phyloP scores from a whole-genome alignment of 176 grass and related monocot species.

The Chloris gayana region DNA sequence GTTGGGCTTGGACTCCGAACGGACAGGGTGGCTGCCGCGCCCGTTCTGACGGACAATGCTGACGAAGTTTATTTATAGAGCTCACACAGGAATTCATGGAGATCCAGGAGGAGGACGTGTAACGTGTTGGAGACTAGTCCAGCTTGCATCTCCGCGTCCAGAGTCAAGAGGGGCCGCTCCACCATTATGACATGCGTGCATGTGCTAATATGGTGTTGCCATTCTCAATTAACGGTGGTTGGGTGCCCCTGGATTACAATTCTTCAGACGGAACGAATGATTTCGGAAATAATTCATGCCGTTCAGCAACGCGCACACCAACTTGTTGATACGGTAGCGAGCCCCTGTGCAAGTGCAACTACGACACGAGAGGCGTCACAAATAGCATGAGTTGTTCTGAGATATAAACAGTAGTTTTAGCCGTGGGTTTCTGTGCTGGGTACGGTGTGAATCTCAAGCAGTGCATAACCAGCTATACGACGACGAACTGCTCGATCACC shows the following conservation, averaged over 20 bases:
- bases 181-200: background rate
- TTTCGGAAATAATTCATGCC: too few species aligned
- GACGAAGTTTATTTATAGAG: background rate
- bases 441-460: background rate
- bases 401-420: background rate
- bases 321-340: too few species aligned
- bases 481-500: background rate
- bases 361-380: background rate
- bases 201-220: background rate
- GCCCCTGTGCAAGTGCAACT: background rate
- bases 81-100: background rate
- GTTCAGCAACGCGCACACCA: too few species aligned
- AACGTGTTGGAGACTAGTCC: constrained; percentile 1
- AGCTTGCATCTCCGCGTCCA: constrained; percentile 30
- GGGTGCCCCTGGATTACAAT: background rate
- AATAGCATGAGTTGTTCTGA: background rate
- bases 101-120: background rate
- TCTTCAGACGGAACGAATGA: too few species aligned
- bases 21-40: background rate
- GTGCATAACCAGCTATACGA: background rate
- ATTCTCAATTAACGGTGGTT: background rate
- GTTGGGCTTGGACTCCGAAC: background rate
- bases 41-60: background rate
- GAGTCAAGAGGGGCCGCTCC: background rate
- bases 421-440: too few species aligned